Conservation (phyloP, 768 basidiomycete species). For the Heimioporus sp. region DNA sequence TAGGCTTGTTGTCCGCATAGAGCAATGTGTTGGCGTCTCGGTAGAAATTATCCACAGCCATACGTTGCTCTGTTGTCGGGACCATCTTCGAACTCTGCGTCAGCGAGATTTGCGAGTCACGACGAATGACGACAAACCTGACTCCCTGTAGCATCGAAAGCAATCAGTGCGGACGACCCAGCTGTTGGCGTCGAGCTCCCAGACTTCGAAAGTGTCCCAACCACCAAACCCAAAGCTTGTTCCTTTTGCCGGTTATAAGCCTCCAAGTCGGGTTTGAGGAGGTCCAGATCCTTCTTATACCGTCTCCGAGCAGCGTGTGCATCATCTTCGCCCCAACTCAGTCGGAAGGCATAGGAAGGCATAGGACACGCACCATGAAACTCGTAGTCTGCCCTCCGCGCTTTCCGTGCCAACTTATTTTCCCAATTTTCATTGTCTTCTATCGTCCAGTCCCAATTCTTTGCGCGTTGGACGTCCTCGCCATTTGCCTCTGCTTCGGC, state of each 20-base stretch:
- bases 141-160: constrained; percentile 50
- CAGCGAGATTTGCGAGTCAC: constrained; percentile 1
- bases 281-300: constrained; percentile 91
- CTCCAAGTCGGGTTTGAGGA: constrained; percentile 82
- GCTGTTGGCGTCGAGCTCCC: constrained; percentile 30
- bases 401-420: constrained; percentile 71
- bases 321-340: constrained; percentile 57
- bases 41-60: constrained; percentile 81
- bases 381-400: constrained; percentile 81
- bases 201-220: constrained; percentile 58
- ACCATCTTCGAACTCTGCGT: constrained; percentile 37
- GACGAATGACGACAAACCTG: constrained; percentile 33
- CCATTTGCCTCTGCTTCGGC: constrained; percentile 88
- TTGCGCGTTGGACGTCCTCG: constrained; percentile 94
- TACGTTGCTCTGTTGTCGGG: constrained; percentile 57
- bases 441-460: constrained; percentile 75
- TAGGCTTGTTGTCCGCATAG: constrained; percentile 94
- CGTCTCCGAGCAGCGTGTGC: constrained; percentile 83
- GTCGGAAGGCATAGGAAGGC: neutral
- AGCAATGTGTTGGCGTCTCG: constrained; percentile 90
- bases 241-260: constrained; percentile 91
- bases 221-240: constrained; percentile 68
- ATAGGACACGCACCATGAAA: constrained; percentile 71
- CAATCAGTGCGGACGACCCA: constrained; percentile 39
- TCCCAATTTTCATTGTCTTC: constrained; percentile 31